phyloP scores from a whole-genome alignment of 345 rosid species.

The Stellera chamaejasme region DNA sequence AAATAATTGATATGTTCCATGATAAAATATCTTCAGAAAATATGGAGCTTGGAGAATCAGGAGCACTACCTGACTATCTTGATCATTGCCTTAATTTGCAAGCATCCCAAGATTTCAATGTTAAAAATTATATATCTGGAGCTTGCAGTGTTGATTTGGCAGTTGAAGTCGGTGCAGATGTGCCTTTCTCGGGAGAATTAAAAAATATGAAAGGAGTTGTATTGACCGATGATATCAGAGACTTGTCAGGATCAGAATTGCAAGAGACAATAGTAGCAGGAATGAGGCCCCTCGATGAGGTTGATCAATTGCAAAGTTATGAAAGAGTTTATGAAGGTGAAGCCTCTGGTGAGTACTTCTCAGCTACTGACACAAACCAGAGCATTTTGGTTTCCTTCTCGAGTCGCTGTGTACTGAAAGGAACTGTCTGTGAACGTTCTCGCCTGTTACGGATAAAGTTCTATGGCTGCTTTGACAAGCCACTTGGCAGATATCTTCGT shows the following conservation, averaged over 20 bases:
- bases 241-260: conserved; percentile 24
- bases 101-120: conserved; percentile 17
- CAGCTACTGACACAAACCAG: conserved; percentile 78
- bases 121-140: conserved; percentile 26
- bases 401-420: conserved; percentile 70
- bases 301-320: conserved; percentile 28
- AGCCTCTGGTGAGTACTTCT: conserved; percentile 58
- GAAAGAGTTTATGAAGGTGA: conserved; percentile 45
- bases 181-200: conserved; percentile 19
- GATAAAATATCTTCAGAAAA: conserved; percentile 19
- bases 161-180: conserved; percentile 18
- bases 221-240: conserved; percentile 16
- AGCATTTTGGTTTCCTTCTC: conserved; percentile 91
- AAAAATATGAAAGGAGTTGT: conserved; percentile 18
- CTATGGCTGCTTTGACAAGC: conserved; percentile 92
- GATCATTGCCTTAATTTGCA: conserved; percentile 29
- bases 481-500: conserved; percentile 82
- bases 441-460: conserved; percentile 86
- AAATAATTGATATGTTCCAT: conserved; percentile 26
- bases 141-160: conserved; percentile 24
- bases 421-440: conserved; percentile 89
- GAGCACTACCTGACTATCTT: conserved; percentile 27
- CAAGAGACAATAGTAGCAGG: conserved; percentile 29
- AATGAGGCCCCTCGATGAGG: conserved; percentile 25
- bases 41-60: conserved; percentile 30